Conservation (phyloP, 495 filamentous ascomycete species). For the Xylaria longipes region DNA sequence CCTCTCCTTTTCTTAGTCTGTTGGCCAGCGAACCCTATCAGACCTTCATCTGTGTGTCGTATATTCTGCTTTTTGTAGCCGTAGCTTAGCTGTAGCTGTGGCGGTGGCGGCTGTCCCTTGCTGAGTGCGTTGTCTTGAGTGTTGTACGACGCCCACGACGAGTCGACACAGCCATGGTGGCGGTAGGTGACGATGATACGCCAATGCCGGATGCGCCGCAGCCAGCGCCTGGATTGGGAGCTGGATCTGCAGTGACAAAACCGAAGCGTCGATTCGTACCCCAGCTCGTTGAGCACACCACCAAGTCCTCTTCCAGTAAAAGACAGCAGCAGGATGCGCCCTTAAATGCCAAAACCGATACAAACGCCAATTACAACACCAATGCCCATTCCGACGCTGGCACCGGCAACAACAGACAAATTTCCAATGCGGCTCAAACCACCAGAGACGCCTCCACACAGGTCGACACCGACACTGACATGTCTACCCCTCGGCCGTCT, state of each 20-base stretch:
- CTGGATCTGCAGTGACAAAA: slow-evolving; percentile 34
- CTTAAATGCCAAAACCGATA: slow-evolving; percentile 2
- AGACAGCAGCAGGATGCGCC: slow-evolving; percentile 13
- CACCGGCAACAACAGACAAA: slow-evolving; percentile 1
- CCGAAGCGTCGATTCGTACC: slow-evolving; percentile 56
- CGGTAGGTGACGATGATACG: slow-evolving; percentile 14
- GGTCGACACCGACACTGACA: slow-evolving; percentile 30
- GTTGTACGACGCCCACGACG: not conserved
- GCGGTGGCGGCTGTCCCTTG: not conserved
- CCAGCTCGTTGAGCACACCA: slow-evolving; percentile 62
- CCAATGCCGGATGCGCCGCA: slow-evolving; percentile 16
- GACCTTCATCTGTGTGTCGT: not conserved
- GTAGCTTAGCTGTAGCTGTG: slow-evolving; percentile 8
- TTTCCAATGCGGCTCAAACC: slow-evolving; percentile 24
- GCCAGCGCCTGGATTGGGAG: slow-evolving; percentile 1
- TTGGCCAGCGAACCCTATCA: not conserved
- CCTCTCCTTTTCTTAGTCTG: not conserved
- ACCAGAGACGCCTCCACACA: slow-evolving; percentile 38
- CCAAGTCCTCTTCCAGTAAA: slow-evolving; percentile 45
- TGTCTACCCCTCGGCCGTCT: slow-evolving; percentile 27
- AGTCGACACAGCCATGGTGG: slow-evolving; percentile 21
- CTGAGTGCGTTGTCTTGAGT: not conserved
- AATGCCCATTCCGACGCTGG: not conserved
- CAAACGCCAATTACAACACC: not conserved
- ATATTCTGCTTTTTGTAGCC: not conserved